Evolutionary conservation across 108 stramenopile genomes (phyloP), one percentile per base, ranked within the genome.

Genomic region (Cylindrotheca fusiformis): DNA sequence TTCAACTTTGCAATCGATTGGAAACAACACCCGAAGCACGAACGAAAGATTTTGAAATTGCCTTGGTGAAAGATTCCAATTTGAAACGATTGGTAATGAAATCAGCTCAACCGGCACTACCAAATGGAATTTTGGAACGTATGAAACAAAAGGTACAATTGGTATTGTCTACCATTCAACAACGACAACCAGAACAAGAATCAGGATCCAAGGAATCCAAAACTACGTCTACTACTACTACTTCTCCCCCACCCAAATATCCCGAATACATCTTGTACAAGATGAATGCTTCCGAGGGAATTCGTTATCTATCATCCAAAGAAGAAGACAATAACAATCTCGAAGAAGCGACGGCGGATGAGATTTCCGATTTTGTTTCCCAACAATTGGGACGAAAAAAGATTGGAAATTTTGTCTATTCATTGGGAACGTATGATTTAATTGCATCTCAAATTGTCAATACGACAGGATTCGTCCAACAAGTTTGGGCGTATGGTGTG

Each of bases 341-440:
- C 14, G 36, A 41, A 41, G 14, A 41, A 41, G 36, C 36, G 10
- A 41, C 14, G 32, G 60, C 60, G 4, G 60, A 60, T 60, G 60
- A 3, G 4, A 28, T 60, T 20, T 24, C 32, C 26, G 49, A 47
- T 26, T 63, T 53, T 52, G 4, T 36, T 18, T 23, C 30, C 6
- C 25, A 3, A 0, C 32, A 4, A 22, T 24, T 63, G 20, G n/a
- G 41, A 24, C 14, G 19, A 25, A 23, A 52, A 32, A 63, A 63
- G 30, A 24, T 63, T 18, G 63, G 63, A 25, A 52, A 32, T 52
- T 63, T 29, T 53, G 63, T 63, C 2, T 63, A 63, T 52, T 51
- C 63, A 0, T 48, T 63, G 21, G 63, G 63, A 21, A 24, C 51
- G 32, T 52, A 47, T 32, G 63, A 63, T 63, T 19, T 63, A 21